These are phyloP conservation scores for Nicotiana sylvestris DNA, from an alignment of 257 asterid genomes.

Conservation along the genomic window DNA sequence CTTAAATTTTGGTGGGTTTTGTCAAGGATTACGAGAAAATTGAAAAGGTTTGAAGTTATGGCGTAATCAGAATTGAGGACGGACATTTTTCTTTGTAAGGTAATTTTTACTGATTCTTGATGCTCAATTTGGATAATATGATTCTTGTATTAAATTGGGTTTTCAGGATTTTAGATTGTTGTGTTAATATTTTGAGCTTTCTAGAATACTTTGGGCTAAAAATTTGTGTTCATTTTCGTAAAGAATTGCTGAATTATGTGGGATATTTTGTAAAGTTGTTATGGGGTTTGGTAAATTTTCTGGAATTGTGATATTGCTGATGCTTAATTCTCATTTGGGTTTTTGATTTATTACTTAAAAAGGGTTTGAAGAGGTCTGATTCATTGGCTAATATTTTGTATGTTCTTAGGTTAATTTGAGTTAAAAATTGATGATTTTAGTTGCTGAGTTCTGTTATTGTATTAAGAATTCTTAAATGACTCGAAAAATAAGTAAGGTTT, in stretches of 20 bases:
- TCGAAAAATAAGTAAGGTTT: no score
- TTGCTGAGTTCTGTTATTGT: no score
- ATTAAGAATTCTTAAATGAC: no score
- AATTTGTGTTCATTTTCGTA: neutral
- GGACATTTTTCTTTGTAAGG: slow-evolving; percentile 35
- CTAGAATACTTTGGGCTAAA: slow-evolving; percentile 13
- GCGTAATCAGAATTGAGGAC: slow-evolving; percentile 22
- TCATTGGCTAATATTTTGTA: neutral
- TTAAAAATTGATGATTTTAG: no score
- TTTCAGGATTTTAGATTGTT: slow-evolving; percentile 19
- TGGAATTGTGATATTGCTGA: neutral
- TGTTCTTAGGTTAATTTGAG: no score
- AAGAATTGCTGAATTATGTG: neutral
- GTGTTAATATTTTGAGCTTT: neutral
- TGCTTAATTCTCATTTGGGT: neutral
- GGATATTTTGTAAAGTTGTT: neutral
- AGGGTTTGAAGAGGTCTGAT: neutral
- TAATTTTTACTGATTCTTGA: slow-evolving; percentile 20
- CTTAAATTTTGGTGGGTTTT: neutral
- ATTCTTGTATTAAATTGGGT: neutral
- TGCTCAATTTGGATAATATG: neutral
- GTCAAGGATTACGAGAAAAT: slow-evolving; percentile 1
- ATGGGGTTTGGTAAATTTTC: neutral
- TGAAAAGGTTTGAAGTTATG: slow-evolving; percentile 33
- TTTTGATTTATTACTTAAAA: neutral